These are phyloP conservation scores for Colletotrichum sp. DNA, from an alignment of 2,329 filamentous ascomycete species.

Conservation along the genomic window DNA sequence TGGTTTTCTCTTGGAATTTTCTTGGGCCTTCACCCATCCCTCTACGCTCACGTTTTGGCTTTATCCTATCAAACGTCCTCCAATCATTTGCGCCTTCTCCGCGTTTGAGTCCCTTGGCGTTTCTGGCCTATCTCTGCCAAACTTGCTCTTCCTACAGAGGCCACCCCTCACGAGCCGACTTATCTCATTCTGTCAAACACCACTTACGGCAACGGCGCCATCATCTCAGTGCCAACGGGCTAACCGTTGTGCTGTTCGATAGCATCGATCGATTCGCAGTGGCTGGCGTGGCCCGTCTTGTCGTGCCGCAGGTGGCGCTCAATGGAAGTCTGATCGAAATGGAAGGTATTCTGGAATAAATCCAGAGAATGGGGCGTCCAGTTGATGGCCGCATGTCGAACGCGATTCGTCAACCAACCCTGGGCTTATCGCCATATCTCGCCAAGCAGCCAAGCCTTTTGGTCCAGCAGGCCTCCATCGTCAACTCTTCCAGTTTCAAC, in stretches of 20 bases:
- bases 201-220: neutral
- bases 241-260: neutral
- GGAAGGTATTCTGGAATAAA: slow-evolving; percentile 1
- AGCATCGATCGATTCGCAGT: neutral
- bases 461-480: neutral
- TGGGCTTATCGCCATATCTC: slow-evolving; percentile 3
- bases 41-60: neutral
- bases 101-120: neutral
- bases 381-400: neutral
- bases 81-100: neutral
- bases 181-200: neutral
- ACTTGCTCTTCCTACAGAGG: neutral
- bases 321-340: neutral
- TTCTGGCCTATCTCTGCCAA: slow-evolving; percentile 4
- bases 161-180: neutral
- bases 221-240: neutral
- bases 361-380: neutral
- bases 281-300: neutral
- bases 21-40: neutral
- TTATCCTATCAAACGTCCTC: neutral
- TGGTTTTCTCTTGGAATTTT: slow-evolving; percentile 16
- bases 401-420: slow-evolving; percentile 8
- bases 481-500: neutral
- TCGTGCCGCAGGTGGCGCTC: neutral
- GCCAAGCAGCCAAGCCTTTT: slow-evolving; percentile 1